Base-by-base conservation (phyloP, 345 rosid species). In the Lepidium aucheri region DNA sequence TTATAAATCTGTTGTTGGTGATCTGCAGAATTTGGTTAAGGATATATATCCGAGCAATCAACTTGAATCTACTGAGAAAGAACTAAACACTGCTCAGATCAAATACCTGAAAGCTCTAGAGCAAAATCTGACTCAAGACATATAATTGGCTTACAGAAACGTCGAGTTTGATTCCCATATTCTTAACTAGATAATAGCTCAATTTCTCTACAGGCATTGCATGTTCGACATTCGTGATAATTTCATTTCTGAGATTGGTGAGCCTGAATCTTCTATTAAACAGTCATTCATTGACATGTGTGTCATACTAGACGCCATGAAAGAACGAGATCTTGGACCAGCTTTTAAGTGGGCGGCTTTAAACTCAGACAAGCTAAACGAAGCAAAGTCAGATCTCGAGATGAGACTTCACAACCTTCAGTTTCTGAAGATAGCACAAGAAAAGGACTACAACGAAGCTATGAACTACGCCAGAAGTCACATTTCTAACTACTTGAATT, bases 381-480 rank as follows among this genome's bases (percentile, higher is more conserved):
- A 78, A 68, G 76, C 70, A 57, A 80, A 82, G n/a, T 84, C 92
- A 8, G 83, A 86, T 74, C 80, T 86, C 28, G 74, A 74, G 78
- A 68, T 86, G 74, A 79, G 78, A 59, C 91, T 86, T 54, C 87
- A 80, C 47, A 76, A 79, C n/a, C 70, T 86, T 58, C 84, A 79
- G 55, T 86, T 82, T 70, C 67, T 82, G 43, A 78, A 79, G 54
- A 78, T 86, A 45, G 72, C 82, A 22, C 79, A 72, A 52, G 69
- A 26, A 40, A 68, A 80, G 43, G 69, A 60, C 65, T 69, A 53
- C 51, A 75, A 17, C 5, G 84, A 84, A 65, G 92, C 89, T 54
- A 74, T 86, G 9, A 50, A 59, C 9, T 86, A 86, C 64, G 83
- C 80, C 11, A 84, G 79, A 77, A 62, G 68, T 10, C 68, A 78